A percentile compares a stretch with the other conserved stretches of the same genome.
Evolutionary conservation across 805 yeast species (phyloP).

Genomic region (Citeromyces matritensis): DNA sequence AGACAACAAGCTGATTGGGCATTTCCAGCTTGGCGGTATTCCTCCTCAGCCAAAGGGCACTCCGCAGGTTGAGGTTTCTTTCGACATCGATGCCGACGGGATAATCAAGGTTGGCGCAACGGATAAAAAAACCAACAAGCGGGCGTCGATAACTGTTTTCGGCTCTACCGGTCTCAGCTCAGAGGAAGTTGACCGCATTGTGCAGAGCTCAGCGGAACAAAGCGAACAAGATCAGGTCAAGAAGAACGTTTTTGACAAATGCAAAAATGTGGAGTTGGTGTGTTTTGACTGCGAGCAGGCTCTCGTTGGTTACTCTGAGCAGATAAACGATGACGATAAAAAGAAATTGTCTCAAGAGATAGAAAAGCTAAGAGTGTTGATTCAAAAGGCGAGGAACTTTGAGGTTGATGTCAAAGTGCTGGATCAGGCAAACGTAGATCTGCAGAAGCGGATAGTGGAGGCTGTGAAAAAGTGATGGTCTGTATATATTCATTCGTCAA

Average conservation of each 20-base stretch:
- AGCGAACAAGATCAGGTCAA: slow-evolving; percentile 81
- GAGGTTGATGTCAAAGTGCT: slow-evolving; percentile 11
- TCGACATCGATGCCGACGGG: slow-evolving; percentile 95
- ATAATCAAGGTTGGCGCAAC: slow-evolving; percentile 90
- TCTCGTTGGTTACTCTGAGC: slow-evolving; percentile 8
- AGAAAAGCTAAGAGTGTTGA: slow-evolving; percentile 11
- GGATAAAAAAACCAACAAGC: slow-evolving; percentile 88
- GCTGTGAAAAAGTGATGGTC: slow-evolving; percentile 4
- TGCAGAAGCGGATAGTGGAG: slow-evolving; percentile 16
- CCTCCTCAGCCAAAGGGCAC: slow-evolving; percentile 85
- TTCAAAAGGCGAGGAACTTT: slow-evolving; percentile 14
- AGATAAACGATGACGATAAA: slow-evolving; percentile 6
- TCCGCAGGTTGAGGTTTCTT: slow-evolving; percentile 82
- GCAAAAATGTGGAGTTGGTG: slow-evolving; percentile 38
- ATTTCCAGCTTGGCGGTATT: slow-evolving; percentile 82
- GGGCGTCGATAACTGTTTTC: slow-evolving; percentile 90
- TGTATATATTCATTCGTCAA: too few relatives aligned
- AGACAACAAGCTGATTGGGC: slow-evolving; percentile 91
- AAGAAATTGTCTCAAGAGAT: slow-evolving; percentile 8
- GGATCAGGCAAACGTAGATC: slow-evolving; percentile 14
- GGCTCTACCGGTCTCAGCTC: slow-evolving; percentile 91
- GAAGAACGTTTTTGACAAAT: slow-evolving; percentile 70
- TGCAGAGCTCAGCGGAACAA: slow-evolving; percentile 78
- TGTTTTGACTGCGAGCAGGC: slow-evolving; percentile 20
- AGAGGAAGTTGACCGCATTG: slow-evolving; percentile 82